Conservation (phyloP, 108 stramenopile species). For the Skeletonema costatum region DNA sequence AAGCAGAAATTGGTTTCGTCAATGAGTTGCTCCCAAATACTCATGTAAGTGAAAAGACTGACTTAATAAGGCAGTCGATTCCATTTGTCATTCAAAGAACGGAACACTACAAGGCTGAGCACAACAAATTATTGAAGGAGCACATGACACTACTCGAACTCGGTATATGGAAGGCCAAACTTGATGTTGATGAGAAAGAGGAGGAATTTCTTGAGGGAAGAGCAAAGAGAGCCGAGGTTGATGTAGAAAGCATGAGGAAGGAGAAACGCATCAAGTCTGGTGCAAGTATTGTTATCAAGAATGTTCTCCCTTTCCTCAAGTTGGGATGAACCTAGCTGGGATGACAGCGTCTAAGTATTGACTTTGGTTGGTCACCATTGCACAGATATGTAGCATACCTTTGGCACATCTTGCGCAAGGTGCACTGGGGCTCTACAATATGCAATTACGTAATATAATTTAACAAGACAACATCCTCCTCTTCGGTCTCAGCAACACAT, state of each 20-base stretch:
- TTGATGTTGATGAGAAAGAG: neutral
- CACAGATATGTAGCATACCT: too few species aligned
- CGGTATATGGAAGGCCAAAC: neutral
- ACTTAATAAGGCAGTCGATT: neutral
- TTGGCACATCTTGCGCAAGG: too few species aligned
- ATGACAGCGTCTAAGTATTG: too few species aligned
- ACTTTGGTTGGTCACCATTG: too few species aligned
- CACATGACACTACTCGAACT: neutral
- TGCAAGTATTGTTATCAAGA: neutral
- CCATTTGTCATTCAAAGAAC: neutral
- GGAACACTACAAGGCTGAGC: neutral
- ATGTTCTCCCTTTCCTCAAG: neutral
- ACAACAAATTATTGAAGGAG: neutral
- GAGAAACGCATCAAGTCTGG: neutral
- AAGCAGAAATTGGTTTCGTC: neutral
- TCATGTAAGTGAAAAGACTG: neutral
- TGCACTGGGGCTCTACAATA: too few species aligned
- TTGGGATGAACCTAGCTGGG: neutral
- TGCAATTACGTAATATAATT: too few species aligned
- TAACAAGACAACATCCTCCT: too few species aligned
- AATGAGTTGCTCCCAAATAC: neutral
- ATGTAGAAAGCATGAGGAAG: neutral
- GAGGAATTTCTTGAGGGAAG: neutral
- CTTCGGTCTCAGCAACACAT: neutral
- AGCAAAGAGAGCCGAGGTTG: neutral